A percentile compares a stretch with the other conserved stretches of the same genome.
phyloP scores from a whole-genome alignment of 352 stramenopile genomes.

The Pythium coloratum region DNA sequence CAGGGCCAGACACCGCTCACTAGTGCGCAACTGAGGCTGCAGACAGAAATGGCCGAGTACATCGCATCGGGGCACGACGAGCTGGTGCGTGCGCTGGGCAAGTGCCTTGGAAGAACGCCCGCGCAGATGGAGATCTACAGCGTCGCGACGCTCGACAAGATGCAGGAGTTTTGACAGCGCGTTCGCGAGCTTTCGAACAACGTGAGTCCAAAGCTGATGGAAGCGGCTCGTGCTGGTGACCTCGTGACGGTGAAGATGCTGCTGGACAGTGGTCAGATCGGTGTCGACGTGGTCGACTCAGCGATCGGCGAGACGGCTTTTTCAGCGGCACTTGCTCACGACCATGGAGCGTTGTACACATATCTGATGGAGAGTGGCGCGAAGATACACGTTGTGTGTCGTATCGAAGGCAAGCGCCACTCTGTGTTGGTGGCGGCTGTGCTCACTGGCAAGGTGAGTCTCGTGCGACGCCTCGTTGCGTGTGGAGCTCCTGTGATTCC shows the following conservation, averaged over 20 bases:
- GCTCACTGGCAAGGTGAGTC: neutral
- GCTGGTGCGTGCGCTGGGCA: neutral
- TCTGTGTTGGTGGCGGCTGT: neutral
- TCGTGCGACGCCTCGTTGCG: neutral
- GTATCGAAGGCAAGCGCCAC: neutral
- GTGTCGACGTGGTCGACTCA: neutral
- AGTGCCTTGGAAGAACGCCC: neutral
- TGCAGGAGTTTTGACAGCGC: neutral
- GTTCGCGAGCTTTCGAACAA: neutral
- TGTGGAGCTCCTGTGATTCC: neutral
- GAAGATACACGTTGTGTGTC: neutral
- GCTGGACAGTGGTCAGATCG: neutral
- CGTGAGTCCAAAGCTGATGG: neutral
- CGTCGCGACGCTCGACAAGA: neutral
- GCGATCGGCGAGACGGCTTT: neutral
- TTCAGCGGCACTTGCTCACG: neutral
- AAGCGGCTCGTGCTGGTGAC: neutral
- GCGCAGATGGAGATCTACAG: neutral
- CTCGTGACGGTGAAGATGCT: neutral
- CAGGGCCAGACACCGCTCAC: too few relatives aligned
- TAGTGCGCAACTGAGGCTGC: neutral
- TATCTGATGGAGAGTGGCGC: neutral
- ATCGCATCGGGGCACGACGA: neutral
- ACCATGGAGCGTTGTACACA: neutral
- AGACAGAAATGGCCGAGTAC: neutral